Conservation (phyloP, 129 eudicot genomes). For the Helianthus tuberosus region DNA sequence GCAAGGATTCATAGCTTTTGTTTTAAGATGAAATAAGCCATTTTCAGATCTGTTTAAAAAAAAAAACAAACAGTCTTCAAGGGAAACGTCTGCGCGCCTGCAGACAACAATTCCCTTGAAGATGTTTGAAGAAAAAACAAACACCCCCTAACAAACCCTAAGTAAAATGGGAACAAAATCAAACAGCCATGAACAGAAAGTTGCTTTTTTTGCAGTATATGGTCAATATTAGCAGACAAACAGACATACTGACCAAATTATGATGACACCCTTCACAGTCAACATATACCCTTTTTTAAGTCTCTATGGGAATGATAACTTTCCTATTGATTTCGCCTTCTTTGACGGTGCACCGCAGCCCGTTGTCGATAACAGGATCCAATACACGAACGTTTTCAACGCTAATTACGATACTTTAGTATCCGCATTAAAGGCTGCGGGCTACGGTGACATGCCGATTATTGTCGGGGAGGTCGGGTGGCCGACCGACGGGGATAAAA, state of each 20-base stretch:
- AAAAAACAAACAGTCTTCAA: no score
- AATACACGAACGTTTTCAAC: constrained; percentile 78
- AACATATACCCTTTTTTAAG: constrained; percentile 89
- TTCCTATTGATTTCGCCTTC: constrained; percentile 84
- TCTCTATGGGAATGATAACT: constrained; percentile 69
- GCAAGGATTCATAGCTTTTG: no score
- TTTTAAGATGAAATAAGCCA: no score
- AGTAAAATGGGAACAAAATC: constrained; percentile 2
- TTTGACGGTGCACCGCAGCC: constrained; percentile 74
- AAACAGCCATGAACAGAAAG: constrained; percentile 7
- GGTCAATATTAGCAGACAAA: constrained; percentile 15
- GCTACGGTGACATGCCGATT: constrained; percentile 61
- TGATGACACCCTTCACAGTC: constrained; percentile 61
- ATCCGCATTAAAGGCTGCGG: constrained; percentile 64
- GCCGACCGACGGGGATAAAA: constrained; percentile 89
- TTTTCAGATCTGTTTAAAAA: no score
- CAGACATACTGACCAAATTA: constrained; percentile 3
- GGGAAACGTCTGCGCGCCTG: no score
- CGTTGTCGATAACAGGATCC: constrained; percentile 55
- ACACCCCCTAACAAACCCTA: neutral
- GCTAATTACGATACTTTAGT: constrained; percentile 88
- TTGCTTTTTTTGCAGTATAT: constrained; percentile 11
- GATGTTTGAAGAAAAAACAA: no score
- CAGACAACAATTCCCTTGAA: no score
- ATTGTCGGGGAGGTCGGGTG: constrained; percentile 94